These are phyloP conservation scores for Backusella psychrophila DNA, from an alignment of 192 early-diverging fungal genomes.

Conservation along the genomic window DNA sequence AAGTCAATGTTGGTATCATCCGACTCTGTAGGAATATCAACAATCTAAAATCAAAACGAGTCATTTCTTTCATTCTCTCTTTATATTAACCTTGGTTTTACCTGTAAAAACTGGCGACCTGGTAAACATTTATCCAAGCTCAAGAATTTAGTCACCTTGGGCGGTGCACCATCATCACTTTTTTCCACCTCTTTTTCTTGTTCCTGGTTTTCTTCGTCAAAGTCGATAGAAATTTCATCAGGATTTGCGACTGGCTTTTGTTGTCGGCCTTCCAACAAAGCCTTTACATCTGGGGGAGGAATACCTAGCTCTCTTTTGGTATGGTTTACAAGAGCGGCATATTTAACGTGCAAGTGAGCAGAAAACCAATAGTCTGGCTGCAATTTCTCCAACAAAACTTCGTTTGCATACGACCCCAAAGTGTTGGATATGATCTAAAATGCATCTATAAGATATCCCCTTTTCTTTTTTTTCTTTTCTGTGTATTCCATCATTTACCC, in stretches of 20 bases:
- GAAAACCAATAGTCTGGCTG: conserved; percentile 92
- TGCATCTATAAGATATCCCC: not conserved
- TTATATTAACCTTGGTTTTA: conserved; percentile 24
- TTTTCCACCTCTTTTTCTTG: not conserved
- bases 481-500: not conserved
- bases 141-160: conserved; percentile 72
- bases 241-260: conserved; percentile 31
- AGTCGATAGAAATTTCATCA: conserved; percentile 55
- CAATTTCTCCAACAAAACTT: conserved; percentile 69
- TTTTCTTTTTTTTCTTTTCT: not conserved
- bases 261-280: conserved; percentile 29
- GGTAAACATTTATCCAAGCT: conserved; percentile 95
- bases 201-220: conserved; percentile 16
- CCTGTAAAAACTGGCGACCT: conserved; percentile 77
- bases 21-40: conserved; percentile 44
- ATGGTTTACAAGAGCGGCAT: conserved; percentile 66
- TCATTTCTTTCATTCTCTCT: not conserved
- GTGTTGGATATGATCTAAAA: conserved; percentile 63
- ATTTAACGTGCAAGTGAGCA: conserved; percentile 94
- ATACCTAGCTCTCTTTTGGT: conserved; percentile 26
- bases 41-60: conserved; percentile 38
- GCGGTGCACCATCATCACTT: not conserved
- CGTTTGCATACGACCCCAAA: conserved; percentile 75
- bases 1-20: conserved; percentile 46
- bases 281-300: conserved; percentile 15